Evolutionary conservation across 139 green algal genomes (phyloP), one percentile per base, ranked within the genome.

Genomic region (Eudorina sp.): DNA sequence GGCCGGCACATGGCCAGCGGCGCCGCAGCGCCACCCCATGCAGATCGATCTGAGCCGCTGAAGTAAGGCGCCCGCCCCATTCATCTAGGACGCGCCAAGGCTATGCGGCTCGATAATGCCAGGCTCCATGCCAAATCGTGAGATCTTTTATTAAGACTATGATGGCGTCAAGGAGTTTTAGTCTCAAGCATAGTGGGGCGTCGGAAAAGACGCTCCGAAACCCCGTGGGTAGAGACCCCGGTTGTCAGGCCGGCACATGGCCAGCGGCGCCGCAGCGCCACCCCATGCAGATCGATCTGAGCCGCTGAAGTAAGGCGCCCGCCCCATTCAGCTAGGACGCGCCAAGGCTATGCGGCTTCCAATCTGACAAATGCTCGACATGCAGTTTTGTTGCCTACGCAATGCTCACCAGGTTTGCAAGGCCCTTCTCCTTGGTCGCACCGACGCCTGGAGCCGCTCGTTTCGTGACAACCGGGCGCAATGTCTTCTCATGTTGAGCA

Each of bases 391-490:
- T 34, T 72, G 62, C 21, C 62, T 38, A 66, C 4, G 0, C 5
- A 51, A 18, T 23, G 0, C 89, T 14, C 70, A 93, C 90, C 87
- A 91, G 55, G 73, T 91, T 91, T 29, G 78, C 76, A 41, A 93
- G 83, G 8, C 87, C 90, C n/a, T 75, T 84, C 84, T 91, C 85
- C 84, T 93, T 93, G 25, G 90, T 77, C 4, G 64, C 81, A 18
- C 62, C 81, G 0, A 25, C 16, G 31, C 81, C 81, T 3, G 62
- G 45, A 0, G 62, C 64, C 64, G 78, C 45, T 6, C 81, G 81
- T 45, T 53, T 4, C 45, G 29, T 48, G 68, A 9, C 34, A 45
- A 1, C 40, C 27, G 8, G n/a, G 0, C 38, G 31, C 1, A 76
- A 29, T 64, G 51, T 9, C 45, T 66, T 45, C 31, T 4, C 2